Evolutionary conservation across 208 protist species (phyloP), one percentile per base, ranked within the genome.

Genomic region (Histomonas meleagridis): DNA sequence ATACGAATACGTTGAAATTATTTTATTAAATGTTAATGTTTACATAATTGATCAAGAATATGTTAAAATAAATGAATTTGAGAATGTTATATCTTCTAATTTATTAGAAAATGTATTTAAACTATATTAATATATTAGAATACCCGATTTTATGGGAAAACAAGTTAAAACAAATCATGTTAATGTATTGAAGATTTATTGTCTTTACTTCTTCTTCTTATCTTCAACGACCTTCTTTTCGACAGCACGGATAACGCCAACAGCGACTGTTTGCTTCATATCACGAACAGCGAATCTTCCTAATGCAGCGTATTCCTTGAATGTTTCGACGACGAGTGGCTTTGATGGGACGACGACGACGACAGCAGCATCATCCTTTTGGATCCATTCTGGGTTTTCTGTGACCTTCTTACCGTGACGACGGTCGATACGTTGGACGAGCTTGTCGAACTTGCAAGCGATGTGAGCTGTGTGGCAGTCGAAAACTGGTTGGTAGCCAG

Each of bases 271-370:
- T 48, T 70, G 53, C 38, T 91, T 90, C 92, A 94, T 95, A 90
- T 95, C 94, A 94, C 94, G 93, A 49, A 94, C 79, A 91, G 93
- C 94, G 92, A 95, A 95, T 60, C 93, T 92, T 35, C 94, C 94
- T 16, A 95, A 93, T 32, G 92, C 32, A 16, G 94, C 21, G 43
- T 94, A 94, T 16, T 94, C 60, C 10, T 90, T 81, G 92, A 94
- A 93, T 38, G 92, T 23, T 92, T 94, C 93, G 53, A 93, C 92
- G 76, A 92, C 93, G 12, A 94, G 43, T 49, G 92, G 92, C 91
- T 94, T 94, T 12, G n/a, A 23, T 35, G 92, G 93, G 57, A 91
- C 40, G 4, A 94, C 57, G 16, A 53, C 28, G 49, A 93, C 92
- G 40, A 94, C 51, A 48, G 76, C 92, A 48, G 93, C 91, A 14